Evolutionary conservation across 2,329 filamentous ascomycete genomes (phyloP).

Genomic region (Raffaelea arxii): DNA sequence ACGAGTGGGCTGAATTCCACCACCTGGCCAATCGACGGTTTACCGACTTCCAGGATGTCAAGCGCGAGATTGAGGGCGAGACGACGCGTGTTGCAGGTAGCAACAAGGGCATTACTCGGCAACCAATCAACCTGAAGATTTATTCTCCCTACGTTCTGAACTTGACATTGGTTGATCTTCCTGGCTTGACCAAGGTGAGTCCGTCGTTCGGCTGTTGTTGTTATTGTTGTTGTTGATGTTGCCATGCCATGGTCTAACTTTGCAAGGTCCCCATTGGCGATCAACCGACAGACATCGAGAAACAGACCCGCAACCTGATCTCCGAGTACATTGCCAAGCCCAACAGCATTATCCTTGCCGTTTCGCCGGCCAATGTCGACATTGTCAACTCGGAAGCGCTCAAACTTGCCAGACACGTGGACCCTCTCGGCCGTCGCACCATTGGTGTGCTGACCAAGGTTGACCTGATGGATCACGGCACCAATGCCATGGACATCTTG

Average conservation of each 20-base stretch:
- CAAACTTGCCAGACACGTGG: slow-evolving; percentile 92
- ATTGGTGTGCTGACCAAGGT: slow-evolving; percentile 97
- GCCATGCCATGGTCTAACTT: too few relatives aligned
- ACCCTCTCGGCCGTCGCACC: slow-evolving; percentile 92
- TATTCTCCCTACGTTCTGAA: slow-evolving; percentile 98
- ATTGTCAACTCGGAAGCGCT: slow-evolving; percentile 96
- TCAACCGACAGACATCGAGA: slow-evolving; percentile 28
- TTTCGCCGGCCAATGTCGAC: slow-evolving; percentile 95
- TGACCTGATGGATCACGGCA: slow-evolving; percentile 97
- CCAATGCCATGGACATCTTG: slow-evolving; percentile 95
- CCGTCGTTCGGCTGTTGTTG: too few relatives aligned
- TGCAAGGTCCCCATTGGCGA: slow-evolving; percentile 30
- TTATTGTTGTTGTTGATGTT: too few relatives aligned
- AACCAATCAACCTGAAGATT: slow-evolving; percentile 94
- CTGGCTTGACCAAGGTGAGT: slow-evolving; percentile 78
- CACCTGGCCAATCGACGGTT: slow-evolving; percentile 98
- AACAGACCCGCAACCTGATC: slow-evolving; percentile 94
- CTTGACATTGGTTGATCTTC: slow-evolving; percentile 90
- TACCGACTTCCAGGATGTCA: slow-evolving; percentile 95
- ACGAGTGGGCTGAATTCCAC: slow-evolving; percentile 89
- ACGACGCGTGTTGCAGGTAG: slow-evolving; percentile 93
- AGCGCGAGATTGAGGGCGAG: slow-evolving; percentile 93
- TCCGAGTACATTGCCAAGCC: slow-evolving; percentile 97
- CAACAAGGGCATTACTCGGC: slow-evolving; percentile 93
- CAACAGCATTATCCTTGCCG: slow-evolving; percentile 94